Conservation (phyloP, 208 protist genomes). For the Acanthamoeba lenticulata region DNA sequence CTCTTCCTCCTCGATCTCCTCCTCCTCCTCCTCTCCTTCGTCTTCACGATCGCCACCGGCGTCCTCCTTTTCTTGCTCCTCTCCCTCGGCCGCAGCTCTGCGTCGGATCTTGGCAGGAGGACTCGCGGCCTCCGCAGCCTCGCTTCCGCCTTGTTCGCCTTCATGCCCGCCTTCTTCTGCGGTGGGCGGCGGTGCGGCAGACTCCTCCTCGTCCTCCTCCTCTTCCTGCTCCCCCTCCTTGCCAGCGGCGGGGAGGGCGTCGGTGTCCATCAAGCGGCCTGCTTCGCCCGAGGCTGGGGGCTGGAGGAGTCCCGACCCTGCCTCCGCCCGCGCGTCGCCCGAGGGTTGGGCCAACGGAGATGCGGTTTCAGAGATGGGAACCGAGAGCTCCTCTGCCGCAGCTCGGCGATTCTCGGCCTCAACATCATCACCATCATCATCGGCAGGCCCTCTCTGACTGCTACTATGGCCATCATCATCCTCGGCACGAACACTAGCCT, state of each 20-base stretch:
- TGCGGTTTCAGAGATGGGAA: no score
- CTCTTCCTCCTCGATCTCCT: background rate
- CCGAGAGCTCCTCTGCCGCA: background rate
- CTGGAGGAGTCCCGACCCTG: no score
- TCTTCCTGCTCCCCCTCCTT: background rate
- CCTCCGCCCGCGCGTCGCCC: background rate
- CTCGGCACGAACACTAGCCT: no score
- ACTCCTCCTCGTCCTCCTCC: background rate
- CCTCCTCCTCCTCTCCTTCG: background rate
- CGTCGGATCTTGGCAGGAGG: background rate
- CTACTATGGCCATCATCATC: background rate
- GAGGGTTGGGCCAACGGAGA: no score
- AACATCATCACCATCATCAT: background rate
- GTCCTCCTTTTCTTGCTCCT: no score
- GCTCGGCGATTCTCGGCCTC: background rate
- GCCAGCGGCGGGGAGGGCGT: background rate
- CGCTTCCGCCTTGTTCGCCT: background rate
- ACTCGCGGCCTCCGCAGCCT: no score
- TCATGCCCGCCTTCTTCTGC: background rate
- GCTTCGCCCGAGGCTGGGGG: background rate
- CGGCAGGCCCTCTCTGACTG: background rate
- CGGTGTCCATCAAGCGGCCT: background rate
- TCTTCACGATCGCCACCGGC: no score
- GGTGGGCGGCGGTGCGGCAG: background rate
- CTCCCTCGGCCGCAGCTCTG: no score